These are phyloP conservation scores for Pythium plurisporium DNA, from an alignment of 352 stramenopile species.

Conservation along the genomic window DNA sequence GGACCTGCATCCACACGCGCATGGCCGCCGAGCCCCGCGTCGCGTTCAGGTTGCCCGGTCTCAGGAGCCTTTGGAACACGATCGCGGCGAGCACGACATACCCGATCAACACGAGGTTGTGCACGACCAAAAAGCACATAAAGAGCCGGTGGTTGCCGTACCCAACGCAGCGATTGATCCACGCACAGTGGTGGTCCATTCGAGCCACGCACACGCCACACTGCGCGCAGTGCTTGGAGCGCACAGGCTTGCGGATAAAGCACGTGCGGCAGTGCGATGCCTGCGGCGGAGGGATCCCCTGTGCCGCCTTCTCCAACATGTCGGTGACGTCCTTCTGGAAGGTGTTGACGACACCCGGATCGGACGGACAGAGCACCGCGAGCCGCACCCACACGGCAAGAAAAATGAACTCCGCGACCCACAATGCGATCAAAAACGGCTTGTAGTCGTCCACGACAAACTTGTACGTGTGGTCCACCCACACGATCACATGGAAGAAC, in stretches of 20 bases:
- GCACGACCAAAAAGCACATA: slow-evolving; percentile 69
- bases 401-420: slow-evolving; percentile 41
- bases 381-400: slow-evolving; percentile 46
- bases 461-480: slow-evolving; percentile 40
- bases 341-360: slow-evolving; percentile 48
- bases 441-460: slow-evolving; percentile 28
- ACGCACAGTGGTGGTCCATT: slow-evolving; percentile 85
- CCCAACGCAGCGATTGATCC: slow-evolving; percentile 84
- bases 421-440: slow-evolving; percentile 37
- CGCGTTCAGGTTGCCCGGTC: slow-evolving; percentile 22
- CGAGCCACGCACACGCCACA: slow-evolving; percentile 78
- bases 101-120: slow-evolving; percentile 39
- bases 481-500: slow-evolving; percentile 61
- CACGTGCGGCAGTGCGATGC: slow-evolving; percentile 68
- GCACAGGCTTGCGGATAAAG: slow-evolving; percentile 60
- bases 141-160: slow-evolving; percentile 66
- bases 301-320: slow-evolving; percentile 45
- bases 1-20: slow-evolving; percentile 61
- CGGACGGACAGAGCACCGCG: slow-evolving; percentile 49
- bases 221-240: slow-evolving; percentile 77
- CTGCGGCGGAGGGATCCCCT: slow-evolving; percentile 34
- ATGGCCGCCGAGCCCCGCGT: slow-evolving; percentile 24
- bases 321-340: slow-evolving; percentile 47
- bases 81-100: slow-evolving; percentile 42
- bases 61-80: slow-evolving; percentile 30